Conservation (phyloP, 2,329 filamentous ascomycete genomes). For the Aspergillus tamarii region DNA sequence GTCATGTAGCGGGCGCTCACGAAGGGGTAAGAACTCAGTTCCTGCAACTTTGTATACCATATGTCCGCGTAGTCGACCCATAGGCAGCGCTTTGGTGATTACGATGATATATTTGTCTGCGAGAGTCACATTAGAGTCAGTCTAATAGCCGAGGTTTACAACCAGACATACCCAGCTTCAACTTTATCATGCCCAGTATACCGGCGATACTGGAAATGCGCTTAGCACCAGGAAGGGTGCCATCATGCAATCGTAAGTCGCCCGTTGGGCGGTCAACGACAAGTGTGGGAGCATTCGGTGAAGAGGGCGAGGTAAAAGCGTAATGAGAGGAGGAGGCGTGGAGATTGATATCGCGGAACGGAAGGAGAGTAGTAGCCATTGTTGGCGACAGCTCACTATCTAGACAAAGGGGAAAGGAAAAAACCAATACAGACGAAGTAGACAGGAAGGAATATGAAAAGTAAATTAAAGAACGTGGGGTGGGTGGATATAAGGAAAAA, state of each 20-base stretch:
- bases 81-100: slow-evolving; percentile 89
- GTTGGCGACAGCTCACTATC: slow-evolving; percentile 28
- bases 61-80: slow-evolving; percentile 90
- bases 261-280: slow-evolving; percentile 91
- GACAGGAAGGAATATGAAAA: background rate
- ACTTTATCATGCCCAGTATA: slow-evolving; percentile 89
- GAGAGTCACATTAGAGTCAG: slow-evolving; percentile 20
- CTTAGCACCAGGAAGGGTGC: slow-evolving; percentile 73
- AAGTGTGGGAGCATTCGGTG: slow-evolving; percentile 82
- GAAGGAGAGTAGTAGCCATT: slow-evolving; percentile 53
- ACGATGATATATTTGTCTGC: slow-evolving; percentile 93
- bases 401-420: slow-evolving; percentile 10
- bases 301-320: slow-evolving; percentile 94
- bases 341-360: slow-evolving; percentile 96
- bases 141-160: background rate
- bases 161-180: slow-evolving; percentile 75
- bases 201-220: slow-evolving; percentile 93
- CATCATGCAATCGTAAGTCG: slow-evolving; percentile 83
- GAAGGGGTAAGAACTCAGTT: slow-evolving; percentile 91
- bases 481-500: slow-evolving; percentile 1
- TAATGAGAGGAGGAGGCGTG: slow-evolving; percentile 90
- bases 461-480: slow-evolving; percentile 12
- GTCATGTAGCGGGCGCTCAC: slow-evolving; percentile 88
- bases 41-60: slow-evolving; percentile 92
- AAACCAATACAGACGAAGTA: background rate